Conservation (phyloP, 2,329 filamentous ascomycete genomes). For the Ophiocordyceps camponoti-rufipedis region DNA sequence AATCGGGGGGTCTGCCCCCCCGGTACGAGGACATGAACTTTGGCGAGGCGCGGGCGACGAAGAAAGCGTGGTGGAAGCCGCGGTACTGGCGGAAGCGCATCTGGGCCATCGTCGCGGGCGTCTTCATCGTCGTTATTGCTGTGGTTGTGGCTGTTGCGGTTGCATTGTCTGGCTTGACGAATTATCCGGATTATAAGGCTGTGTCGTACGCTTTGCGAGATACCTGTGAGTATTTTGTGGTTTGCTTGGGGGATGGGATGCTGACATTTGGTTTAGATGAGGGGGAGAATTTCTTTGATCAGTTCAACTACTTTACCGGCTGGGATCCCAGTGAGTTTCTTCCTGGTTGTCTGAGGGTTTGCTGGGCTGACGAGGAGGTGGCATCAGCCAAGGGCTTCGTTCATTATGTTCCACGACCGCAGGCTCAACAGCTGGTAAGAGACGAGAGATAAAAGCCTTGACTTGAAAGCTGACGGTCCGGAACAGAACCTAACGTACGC, state of each 20-base stretch:
- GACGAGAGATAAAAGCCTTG: slow-evolving; percentile 2
- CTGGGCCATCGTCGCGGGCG: slow-evolving; percentile 23
- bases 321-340: slow-evolving; percentile 25
- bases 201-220: slow-evolving; percentile 29
- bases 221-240: slow-evolving; percentile 20
- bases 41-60: slow-evolving; percentile 7
- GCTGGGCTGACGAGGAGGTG: background rate
- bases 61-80: slow-evolving; percentile 25
- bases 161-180: slow-evolving; percentile 17
- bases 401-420: slow-evolving; percentile 28
- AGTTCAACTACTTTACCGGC: slow-evolving; percentile 32
- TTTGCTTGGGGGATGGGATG: background rate
- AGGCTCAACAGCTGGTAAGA: slow-evolving; percentile 22
- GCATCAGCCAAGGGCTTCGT: slow-evolving; percentile 26
- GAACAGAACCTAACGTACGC: slow-evolving; percentile 46
- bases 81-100: slow-evolving; percentile 33
- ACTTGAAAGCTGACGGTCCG: background rate
- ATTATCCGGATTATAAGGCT: slow-evolving; percentile 28
- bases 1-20: slow-evolving; percentile 8
- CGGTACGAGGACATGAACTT: slow-evolving; percentile 12
- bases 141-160: slow-evolving; percentile 23
- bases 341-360: background rate
- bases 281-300: slow-evolving; percentile 32
- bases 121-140: slow-evolving; percentile 28
- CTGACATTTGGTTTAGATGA: slow-evolving; percentile 17